phyloP scores from a whole-genome alignment of 2,329 filamentous ascomycete species.

The Domatiomyces globalis region DNA sequence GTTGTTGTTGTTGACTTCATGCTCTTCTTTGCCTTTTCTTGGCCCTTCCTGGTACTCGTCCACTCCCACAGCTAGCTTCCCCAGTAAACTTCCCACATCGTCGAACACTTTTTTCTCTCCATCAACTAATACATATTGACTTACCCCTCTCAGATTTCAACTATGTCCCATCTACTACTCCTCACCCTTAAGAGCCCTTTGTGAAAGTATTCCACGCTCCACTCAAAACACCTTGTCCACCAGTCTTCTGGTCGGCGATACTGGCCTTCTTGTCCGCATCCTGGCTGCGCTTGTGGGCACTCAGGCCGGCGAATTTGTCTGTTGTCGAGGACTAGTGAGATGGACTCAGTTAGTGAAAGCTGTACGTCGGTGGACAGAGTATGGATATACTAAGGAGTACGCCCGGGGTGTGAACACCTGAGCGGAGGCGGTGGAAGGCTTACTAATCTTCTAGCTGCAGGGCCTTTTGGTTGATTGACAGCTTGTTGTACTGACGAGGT shows the following conservation, averaged over 20 bases:
- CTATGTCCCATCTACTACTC: too few species aligned
- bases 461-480: not conserved
- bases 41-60: too few species aligned
- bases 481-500: not conserved
- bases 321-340: constrained; percentile 5
- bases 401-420: not conserved
- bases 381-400: not conserved
- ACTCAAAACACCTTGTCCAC: constrained; percentile 11
- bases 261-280: constrained; percentile 7
- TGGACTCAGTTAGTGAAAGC: not conserved
- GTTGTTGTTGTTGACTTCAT: too few species aligned
- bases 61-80: too few species aligned
- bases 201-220: constrained; percentile 18
- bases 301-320: constrained; percentile 14
- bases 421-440: constrained; percentile 1
- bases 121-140: too few species aligned
- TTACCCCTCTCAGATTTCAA: too few species aligned
- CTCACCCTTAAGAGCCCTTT: constrained; percentile 15
- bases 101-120: too few species aligned
- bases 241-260: constrained; percentile 14
- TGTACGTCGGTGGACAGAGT: not conserved
- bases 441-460: constrained; percentile 14
- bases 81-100: too few species aligned
- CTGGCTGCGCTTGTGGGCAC: constrained; percentile 11
- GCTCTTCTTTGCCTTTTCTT: too few species aligned